Evolutionary conservation across 495 filamentous ascomycete genomes (phyloP), one percentile per base, ranked within the genome.

Genomic region (Aspergillus campestris): DNA sequence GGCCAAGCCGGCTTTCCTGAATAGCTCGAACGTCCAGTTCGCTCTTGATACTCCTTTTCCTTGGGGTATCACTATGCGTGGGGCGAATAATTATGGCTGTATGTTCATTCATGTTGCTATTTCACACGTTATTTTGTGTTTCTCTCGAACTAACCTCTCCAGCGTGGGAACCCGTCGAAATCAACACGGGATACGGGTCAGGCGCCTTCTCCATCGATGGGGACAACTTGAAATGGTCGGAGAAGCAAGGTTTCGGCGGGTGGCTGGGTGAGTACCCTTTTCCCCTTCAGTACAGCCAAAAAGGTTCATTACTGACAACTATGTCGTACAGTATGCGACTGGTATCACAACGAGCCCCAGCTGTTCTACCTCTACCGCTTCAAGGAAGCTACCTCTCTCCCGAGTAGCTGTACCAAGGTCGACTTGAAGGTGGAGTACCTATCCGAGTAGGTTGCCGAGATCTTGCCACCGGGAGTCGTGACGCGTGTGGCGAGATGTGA

Each of bases 321-420:
- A 9, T 41, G 31, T 39, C 24, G 27, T 42, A 29, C 44, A 79
- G 75, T 71, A 6, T 79, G 76, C 40, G 69, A 78, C 43, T 79
- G 76, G 74, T 72, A 56, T 51, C 75, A 78, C 54, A 73, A 70
- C 38, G 64, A 55, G 15, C 75, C 76, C 8, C 75, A 80, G 53
- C 62, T 78, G 6, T 79, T 79, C 62, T 75, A 63, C 54, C 51
- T 69, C 14, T 47, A 68, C 42, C 38, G 40, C 9, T 61, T 52
- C 45, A 61, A 59, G 31, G 12, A 58, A 9, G 14, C 59, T 12
- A 34, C 47, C 0, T 55, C 72, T 11, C 72, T 73, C 14, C 54
- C 30, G 18, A 24, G 4, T 69, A 64, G n/a, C 52, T 78, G 74
- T 55, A 67, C 64, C 40, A 52, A 59, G 54, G 71, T 74, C 13